Conservation (phyloP, 176 grass and related monocot species). For the Dactylis glomerata region DNA sequence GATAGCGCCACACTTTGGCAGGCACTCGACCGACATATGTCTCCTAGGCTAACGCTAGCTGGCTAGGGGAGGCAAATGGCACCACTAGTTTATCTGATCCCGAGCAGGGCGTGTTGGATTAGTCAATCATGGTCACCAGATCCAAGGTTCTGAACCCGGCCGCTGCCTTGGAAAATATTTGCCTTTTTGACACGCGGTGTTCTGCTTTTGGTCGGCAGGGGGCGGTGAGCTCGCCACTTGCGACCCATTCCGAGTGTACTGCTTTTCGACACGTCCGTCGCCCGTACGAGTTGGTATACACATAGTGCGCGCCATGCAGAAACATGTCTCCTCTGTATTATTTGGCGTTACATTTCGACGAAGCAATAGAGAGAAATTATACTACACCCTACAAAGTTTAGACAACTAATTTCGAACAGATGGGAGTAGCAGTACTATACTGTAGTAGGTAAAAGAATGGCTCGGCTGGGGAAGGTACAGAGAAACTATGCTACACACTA, state of each 20-base stretch:
- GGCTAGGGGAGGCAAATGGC: neutral
- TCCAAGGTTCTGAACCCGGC: neutral
- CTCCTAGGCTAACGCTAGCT: conserved; percentile 13
- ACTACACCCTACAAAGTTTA: no score
- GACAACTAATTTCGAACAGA: no score
- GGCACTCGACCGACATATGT: conserved; percentile 2
- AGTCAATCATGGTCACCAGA: no score
- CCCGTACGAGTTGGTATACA: no score
- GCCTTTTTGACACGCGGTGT: conserved; percentile 21
- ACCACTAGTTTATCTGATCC: neutral
- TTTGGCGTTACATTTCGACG: neutral
- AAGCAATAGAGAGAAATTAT: neutral
- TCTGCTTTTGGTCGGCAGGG: conserved; percentile 19
- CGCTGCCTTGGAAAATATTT: neutral
- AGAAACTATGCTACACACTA: neutral
- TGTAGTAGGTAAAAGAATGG: conserved; percentile 8
- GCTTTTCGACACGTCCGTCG: neutral
- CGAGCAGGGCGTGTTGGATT: no score
- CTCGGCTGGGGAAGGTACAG: neutral
- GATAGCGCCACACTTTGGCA: neutral
- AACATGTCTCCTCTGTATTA: neutral
- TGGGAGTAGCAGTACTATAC: no score
- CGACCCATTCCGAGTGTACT: neutral
- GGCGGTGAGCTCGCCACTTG: conserved; percentile 37
- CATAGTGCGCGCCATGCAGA: neutral